These are phyloP conservation scores for Veloporphyrellus conicus DNA, from an alignment of 1,284 basidiomycete species.

Conservation along the genomic window DNA sequence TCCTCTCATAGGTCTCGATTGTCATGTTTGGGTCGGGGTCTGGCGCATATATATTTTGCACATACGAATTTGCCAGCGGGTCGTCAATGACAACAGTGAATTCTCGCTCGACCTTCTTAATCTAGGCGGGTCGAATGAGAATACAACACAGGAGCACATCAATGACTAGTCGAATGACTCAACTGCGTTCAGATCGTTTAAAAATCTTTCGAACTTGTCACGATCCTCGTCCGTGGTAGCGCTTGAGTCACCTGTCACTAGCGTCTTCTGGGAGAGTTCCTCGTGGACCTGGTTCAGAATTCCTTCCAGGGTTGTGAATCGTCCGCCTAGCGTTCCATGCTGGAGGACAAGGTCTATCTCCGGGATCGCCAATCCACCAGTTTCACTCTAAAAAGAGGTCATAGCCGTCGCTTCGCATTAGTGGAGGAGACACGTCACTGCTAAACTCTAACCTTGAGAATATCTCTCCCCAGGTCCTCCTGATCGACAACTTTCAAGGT, in stretches of 20 bases:
- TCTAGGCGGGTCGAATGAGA: slow-evolving; percentile 37
- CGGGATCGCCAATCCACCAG: slow-evolving; percentile 85
- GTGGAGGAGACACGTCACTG: neutral
- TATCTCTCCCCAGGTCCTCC: slow-evolving; percentile 91
- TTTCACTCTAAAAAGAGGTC: slow-evolving; percentile 66
- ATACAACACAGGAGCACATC: neutral
- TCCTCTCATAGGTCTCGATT: slow-evolving; percentile 79
- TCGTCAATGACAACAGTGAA: slow-evolving; percentile 96
- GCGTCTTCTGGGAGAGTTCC: slow-evolving; percentile 89
- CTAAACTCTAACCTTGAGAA: slow-evolving; percentile 78
- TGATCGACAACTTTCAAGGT: slow-evolving; percentile 88
- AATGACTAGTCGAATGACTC: slow-evolving; percentile 15
- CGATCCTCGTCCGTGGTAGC: slow-evolving; percentile 42
- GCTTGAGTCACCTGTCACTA: slow-evolving; percentile 71
- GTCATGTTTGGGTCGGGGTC: slow-evolving; percentile 90
- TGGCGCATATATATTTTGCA: slow-evolving; percentile 93
- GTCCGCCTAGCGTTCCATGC: slow-evolving; percentile 93
- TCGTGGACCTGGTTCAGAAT: slow-evolving; percentile 94
- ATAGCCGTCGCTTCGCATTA: neutral
- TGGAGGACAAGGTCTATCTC: slow-evolving; percentile 93
- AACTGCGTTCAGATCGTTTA: slow-evolving; percentile 76
- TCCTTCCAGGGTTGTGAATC: slow-evolving; percentile 97
- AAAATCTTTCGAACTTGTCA: slow-evolving; percentile 68
- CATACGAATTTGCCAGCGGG: slow-evolving; percentile 91
- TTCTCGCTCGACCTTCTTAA: slow-evolving; percentile 70